These are phyloP conservation scores for Trichosporon asahii DNA, from an alignment of 1,284 basidiomycete species.

Conservation along the genomic window DNA sequence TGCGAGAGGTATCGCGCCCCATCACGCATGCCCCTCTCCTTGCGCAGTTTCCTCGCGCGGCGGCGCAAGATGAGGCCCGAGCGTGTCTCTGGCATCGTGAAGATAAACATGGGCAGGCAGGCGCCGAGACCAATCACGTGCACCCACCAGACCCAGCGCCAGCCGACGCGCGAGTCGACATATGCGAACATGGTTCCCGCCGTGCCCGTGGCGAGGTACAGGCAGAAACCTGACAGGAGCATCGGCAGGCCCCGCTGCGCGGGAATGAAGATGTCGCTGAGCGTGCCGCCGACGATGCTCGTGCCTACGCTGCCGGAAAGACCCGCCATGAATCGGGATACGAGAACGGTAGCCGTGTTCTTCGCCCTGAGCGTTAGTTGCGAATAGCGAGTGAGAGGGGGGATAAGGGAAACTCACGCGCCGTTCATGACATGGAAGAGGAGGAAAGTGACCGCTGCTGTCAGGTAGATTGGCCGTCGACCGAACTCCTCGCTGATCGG, in stretches of 20 bases:
- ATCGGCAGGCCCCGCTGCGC: slow-evolving; percentile 22
- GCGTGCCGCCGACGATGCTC: slow-evolving; percentile 73
- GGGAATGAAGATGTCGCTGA: slow-evolving; percentile 62
- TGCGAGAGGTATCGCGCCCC: slow-evolving; percentile 48
- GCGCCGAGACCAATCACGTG: slow-evolving; percentile 55
- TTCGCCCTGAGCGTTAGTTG: slow-evolving; percentile 55
- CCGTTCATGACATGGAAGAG: slow-evolving; percentile 62
- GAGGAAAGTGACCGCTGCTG: slow-evolving; percentile 59
- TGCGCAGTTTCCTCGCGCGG: slow-evolving; percentile 36
- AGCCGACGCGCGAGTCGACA: slow-evolving; percentile 61
- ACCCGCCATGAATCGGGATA: slow-evolving; percentile 63
- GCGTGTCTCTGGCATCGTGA: slow-evolving; percentile 49
- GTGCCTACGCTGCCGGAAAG: slow-evolving; percentile 62
- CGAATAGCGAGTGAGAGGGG: slow-evolving; percentile 11
- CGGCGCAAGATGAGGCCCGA: slow-evolving; percentile 46
- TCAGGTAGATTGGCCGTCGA: slow-evolving; percentile 64
- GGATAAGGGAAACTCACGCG: slow-evolving; percentile 55
- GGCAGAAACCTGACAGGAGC: slow-evolving; percentile 17
- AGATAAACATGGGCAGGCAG: slow-evolving; percentile 35
- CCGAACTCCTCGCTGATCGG: slow-evolving; percentile 77
- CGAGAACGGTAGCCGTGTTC: slow-evolving; percentile 66
- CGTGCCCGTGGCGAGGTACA: slow-evolving; percentile 15
- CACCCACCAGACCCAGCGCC: slow-evolving; percentile 81
- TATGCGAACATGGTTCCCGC: slow-evolving; percentile 62
- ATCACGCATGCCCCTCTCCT: slow-evolving; percentile 38